phyloP scores from a whole-genome alignment of 305 asterid species.

The Solanum aculeatissimum region DNA sequence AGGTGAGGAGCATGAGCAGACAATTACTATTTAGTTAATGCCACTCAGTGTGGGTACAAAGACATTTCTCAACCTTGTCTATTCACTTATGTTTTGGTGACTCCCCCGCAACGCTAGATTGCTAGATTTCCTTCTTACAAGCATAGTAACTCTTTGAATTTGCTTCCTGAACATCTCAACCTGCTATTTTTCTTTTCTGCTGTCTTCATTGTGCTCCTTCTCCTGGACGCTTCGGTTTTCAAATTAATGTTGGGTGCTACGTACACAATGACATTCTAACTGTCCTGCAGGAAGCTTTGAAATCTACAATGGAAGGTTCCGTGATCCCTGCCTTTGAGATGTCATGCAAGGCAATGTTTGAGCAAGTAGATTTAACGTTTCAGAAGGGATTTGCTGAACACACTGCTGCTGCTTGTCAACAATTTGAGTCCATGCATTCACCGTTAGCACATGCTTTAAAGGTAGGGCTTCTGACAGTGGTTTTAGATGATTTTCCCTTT shows the following conservation, averaged over 20 bases:
- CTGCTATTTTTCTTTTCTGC: neutral
- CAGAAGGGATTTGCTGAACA: conserved; percentile 89
- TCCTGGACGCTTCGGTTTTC: neutral
- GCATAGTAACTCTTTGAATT: neutral
- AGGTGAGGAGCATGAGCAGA: conserved; percentile 30
- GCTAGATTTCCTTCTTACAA: neutral
- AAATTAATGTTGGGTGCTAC: neutral
- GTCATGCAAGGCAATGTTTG: conserved; percentile 84
- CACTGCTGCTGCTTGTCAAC: conserved; percentile 53
- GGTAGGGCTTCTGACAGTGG: conserved; percentile 26
- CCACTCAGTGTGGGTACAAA: neutral
- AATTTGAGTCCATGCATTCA: conserved; percentile 72
- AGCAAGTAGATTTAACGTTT: conserved; percentile 72
- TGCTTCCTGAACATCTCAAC: neutral
- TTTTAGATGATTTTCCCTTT: neutral
- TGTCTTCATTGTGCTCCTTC: neutral
- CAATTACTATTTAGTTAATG: neutral
- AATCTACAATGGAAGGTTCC: conserved; percentile 66
- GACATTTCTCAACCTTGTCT: neutral
- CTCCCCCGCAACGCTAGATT: neutral
- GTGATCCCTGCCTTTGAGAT: conserved; percentile 82
- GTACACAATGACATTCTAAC: neutral
- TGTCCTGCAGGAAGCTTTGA: conserved; percentile 63
- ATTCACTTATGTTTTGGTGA: neutral
- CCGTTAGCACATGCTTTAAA: conserved; percentile 63